phyloP scores from a whole-genome alignment of 2,329 filamentous ascomycete genomes.

The Botrytis hyacinthi region DNA sequence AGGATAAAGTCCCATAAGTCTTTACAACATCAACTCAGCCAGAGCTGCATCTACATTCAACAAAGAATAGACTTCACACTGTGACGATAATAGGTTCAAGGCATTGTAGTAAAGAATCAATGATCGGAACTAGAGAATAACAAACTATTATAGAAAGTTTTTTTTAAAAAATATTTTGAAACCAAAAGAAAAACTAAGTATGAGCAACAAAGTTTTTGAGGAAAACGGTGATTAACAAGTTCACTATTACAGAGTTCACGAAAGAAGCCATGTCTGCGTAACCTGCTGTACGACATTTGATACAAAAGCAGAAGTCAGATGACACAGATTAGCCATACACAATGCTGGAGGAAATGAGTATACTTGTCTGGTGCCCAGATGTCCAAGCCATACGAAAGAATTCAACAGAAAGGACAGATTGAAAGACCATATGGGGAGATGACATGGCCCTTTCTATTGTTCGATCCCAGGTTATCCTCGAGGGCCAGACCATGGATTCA shows the following conservation, averaged over 20 bases:
- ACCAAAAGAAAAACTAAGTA: too few relatives aligned
- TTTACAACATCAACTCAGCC: too few relatives aligned
- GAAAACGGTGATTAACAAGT: too few relatives aligned
- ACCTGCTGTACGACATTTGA: neutral
- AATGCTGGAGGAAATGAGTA: rapidly evolving
- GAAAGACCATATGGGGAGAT: neutral
- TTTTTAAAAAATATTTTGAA: too few relatives aligned
- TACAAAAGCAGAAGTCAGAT: rapidly evolving
- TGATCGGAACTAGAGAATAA: too few relatives aligned
- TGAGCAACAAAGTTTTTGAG: too few relatives aligned
- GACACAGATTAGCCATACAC: neutral
- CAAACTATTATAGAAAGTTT: too few relatives aligned
- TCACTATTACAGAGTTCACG: neutral
- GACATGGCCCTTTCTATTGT: neutral
- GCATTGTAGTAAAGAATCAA: too few relatives aligned
- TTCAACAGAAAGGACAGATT: neutral
- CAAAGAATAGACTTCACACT: too few relatives aligned
- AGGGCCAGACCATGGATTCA: neutral
- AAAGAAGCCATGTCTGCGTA: rapidly evolving
- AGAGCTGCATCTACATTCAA: too few relatives aligned
- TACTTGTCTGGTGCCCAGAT: neutral
- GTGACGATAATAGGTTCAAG: too few relatives aligned
- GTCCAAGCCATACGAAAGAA: rapidly evolving
- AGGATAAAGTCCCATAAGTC: too few relatives aligned
- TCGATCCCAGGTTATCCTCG: rapidly evolving